Evolutionary conservation across 2,329 filamentous ascomycete species (phyloP), one percentile per base, ranked within the genome.

Genomic region (Microsporum ferrugineum): DNA sequence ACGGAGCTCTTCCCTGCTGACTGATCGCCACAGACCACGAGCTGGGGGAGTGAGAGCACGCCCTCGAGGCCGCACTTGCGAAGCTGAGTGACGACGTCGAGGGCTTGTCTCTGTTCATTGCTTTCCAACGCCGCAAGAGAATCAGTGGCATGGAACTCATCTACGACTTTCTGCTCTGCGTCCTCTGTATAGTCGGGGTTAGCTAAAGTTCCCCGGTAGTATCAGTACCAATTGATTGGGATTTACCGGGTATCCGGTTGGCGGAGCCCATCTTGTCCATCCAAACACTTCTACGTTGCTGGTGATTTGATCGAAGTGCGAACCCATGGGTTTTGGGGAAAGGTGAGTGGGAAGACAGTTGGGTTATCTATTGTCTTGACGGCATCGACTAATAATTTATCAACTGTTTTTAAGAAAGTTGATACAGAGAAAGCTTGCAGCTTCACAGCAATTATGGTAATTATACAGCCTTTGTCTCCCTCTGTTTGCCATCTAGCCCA

Each of bases 31-130:
- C 61, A 62, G 6, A 64, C 60, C 12, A 65, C 57, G 0, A 66
- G 53, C 41, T 66, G 63, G 4, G 63, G 72, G 0, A 74, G 65
- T 39, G 41, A 59, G 17, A 59, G 57, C 38, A 59, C 39, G 39
- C 57, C 14, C 39, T 59, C 57, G 29, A 59, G 38, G 5, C 57
- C 57, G 23, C 41, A 59, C 29, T 59, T 59, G 12, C 57, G 34
- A 36, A 59, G 57, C 39, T 31, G 36, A 8, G 36, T 38, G 57
- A 59, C 39, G n/a, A 47, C 17, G 41, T 59, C 41, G 4, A 59
- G 57, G 23, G 31, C 57, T n/a, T 60, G 59, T 57, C 59, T 38
- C 29, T 56, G 47, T 31, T 60, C 58, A 36, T 53, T 6, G 14
- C 47, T 56, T 14, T 60, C 47, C 14, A 53, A 41, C 10, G 49